Conservation (phyloP, 164 flowering plant genomes). For the Akebia trifoliata region DNA sequence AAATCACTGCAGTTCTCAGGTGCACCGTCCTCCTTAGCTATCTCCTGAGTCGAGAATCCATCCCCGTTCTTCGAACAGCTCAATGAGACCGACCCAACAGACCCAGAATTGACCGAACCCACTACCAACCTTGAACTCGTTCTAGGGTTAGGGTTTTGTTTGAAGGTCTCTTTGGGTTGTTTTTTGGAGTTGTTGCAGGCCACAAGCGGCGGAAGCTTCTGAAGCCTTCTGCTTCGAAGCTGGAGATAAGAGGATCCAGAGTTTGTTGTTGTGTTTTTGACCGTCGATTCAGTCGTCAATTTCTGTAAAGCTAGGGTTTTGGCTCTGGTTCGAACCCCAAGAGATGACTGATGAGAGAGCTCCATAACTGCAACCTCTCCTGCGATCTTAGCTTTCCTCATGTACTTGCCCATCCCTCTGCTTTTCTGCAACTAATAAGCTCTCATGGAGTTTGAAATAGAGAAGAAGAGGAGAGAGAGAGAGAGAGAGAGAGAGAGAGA, state of each 20-base stretch:
- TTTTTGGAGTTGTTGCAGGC: constrained; percentile 4
- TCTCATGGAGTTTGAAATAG: constrained; percentile 9
- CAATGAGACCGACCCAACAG: constrained; percentile 21
- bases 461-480: background rate
- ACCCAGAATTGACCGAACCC: constrained; percentile 22
- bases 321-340: constrained; percentile 77
- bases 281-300: constrained; percentile 15
- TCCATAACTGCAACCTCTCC: constrained; percentile 59
- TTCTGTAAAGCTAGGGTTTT: constrained; percentile 68
- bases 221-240: constrained; percentile 72
- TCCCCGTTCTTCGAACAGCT: constrained; percentile 12
- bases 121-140: constrained; percentile 18
- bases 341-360: constrained; percentile 37
- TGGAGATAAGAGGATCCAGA: constrained; percentile 51
- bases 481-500: background rate
- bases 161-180: constrained; percentile 6
- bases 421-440: background rate
- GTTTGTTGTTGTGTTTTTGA: constrained; percentile 4
- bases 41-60: constrained; percentile 1
- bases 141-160: constrained; percentile 20
- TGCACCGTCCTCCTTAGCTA: constrained; percentile 6
- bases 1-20: constrained; percentile 16
- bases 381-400: constrained; percentile 59
- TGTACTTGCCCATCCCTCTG: constrained; percentile 64
- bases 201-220: constrained; percentile 29